Base-by-base conservation (phyloP, 2,329 filamentous ascomycete genomes). In the Aureobasidium pullulans region DNA sequence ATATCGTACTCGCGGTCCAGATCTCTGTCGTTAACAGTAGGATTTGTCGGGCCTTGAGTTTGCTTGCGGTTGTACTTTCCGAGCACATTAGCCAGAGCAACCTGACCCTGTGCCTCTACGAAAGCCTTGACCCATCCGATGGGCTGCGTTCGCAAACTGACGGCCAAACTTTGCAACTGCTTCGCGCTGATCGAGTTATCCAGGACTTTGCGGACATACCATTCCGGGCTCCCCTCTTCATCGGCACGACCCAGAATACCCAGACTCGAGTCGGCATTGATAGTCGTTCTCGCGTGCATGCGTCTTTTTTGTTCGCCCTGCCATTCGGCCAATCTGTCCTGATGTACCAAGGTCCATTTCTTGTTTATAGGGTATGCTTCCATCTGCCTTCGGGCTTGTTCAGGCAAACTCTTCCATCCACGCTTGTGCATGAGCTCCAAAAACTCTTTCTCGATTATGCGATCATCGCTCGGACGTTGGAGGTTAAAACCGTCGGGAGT, bases 181-280 rank as follows among this genome's bases (percentile, higher is more conserved):
- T 97, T 96, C 64, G 87, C 83, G 57, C 92, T 90, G 65, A 97
- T 90, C 63, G 85, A 89, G 73, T 96, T 95, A 72, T 97, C 93
- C 89, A 97, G 90, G 62, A 97, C 89, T 72, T 90, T 93, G 71
- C 90, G 88, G 57, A 99, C 93, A 72, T 96, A 99, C 93, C 93
- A 99, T 75, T 97, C 93, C 3, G 94, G 94, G 52, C 90, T 95
- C 46, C 92, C 93, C 73, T 97, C 94, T 71, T 97, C 93, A 70
- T 96, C 92, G 7, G 90, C 90, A 66, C 89, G 85, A 43, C 85
- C 84, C 42, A 90, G 82, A 61, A 93, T 83, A 65, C 88, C 86
- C 10, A 74, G 83, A 60, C 86, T 82, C 57, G 81, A 79, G 65
- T 86, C 88, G 64, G 89, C 84, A 63, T 86, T 86, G 29, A 71